These are phyloP conservation scores for Metschnikowia lunata DNA, from an alignment of 805 yeast genomes.

Conservation along the genomic window DNA sequence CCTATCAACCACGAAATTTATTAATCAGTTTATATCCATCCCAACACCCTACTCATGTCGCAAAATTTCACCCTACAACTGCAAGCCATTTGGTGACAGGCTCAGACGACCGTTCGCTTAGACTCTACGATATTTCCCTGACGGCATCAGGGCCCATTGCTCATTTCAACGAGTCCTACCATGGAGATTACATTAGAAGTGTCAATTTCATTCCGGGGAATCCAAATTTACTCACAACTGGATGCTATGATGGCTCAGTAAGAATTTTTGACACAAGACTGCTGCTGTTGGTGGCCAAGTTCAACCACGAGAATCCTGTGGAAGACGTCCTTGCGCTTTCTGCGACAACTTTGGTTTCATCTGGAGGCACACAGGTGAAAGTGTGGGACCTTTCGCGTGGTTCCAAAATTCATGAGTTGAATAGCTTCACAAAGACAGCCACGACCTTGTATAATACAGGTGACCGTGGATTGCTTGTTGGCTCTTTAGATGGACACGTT, in stretches of 20 bases:
- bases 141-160: constrained; percentile 64
- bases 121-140: constrained; percentile 84
- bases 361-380: constrained; percentile 77
- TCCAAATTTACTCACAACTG: constrained; percentile 80
- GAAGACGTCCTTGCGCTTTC: constrained; percentile 76
- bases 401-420: constrained; percentile 61
- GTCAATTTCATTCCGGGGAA: constrained; percentile 73
- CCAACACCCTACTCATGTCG: constrained; percentile 85
- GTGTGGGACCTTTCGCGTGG: constrained; percentile 92
- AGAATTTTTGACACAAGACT: constrained; percentile 79
- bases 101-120: constrained; percentile 82
- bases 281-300: constrained; percentile 54
- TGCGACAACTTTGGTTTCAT: constrained; percentile 71
- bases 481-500: constrained; percentile 95
- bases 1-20: constrained; percentile 70
- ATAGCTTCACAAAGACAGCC: constrained; percentile 90
- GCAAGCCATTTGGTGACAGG: constrained; percentile 79
- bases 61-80: constrained; percentile 79
- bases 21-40: constrained; percentile 80
- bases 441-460: constrained; percentile 75
- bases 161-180: constrained; percentile 57
- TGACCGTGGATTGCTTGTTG: constrained; percentile 80
- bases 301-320: constrained; percentile 73
- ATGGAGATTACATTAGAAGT: constrained; percentile 83
- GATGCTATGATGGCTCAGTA: constrained; percentile 87